Evolutionary conservation across 257 asterid genomes (phyloP), one percentile per base, ranked within the genome.

Genomic region (Fraxinus excelsior): DNA sequence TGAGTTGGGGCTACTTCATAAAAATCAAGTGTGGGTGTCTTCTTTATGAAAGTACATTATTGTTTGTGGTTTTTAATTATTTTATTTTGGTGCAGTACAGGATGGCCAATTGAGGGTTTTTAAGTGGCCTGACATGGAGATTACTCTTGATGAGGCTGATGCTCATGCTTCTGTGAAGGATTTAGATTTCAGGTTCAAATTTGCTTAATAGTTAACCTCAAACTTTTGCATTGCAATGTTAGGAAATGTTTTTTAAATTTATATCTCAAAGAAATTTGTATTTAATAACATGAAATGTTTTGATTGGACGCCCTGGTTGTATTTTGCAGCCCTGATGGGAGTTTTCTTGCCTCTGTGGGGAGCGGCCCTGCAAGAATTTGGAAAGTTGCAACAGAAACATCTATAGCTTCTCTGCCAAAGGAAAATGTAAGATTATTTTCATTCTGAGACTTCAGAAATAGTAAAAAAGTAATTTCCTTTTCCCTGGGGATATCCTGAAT

Each of bases 21-120:
- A 65, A 74, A 67, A 25, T 70, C 60, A 53, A 74, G 40, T 11
- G 40, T 73, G 67, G 60, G 64, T 49, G 53, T 56, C 12, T 68
- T 77, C 62, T 79, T 69, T 71, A 31, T 75, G 29, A 77, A 10
- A 51, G 64, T 60, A 65, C 72, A 70, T 65, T 60, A 21, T 65
- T 42, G 62, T 34, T 70, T 82, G 53, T 46, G 69, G 31, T 72
- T 53, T 71, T 80, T 82, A 62, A 83, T 78, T 71, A 69, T 81
- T 81, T 49, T 72, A 46, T 74, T 76, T 82, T 86, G 81, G 82
- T 86, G 91, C 89, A 81, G 87, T 73, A 74, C 94, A 95, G 99
- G 98, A 96, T 80, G 99, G 99, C 80, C 91, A 87, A 84, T 88
- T 96, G 76, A 92, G 96, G 88, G 91, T 90, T 81, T 96, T 86